phyloP scores from a whole-genome alignment of 192 early-diverging fungal genomes.

The Mortierella claussenii region DNA sequence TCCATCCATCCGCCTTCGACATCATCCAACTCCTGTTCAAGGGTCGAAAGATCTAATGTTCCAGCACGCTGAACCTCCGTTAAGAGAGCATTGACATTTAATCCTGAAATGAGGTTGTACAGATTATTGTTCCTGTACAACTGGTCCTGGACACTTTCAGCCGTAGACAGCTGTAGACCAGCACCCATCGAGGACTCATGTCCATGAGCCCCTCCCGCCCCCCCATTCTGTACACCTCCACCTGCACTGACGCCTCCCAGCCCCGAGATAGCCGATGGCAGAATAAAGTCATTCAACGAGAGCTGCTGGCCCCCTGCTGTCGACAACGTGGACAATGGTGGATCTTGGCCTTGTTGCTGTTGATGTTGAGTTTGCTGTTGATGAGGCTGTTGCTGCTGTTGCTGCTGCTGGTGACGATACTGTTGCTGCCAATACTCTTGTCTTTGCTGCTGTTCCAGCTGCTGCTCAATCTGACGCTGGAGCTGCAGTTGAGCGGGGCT shows the following conservation, averaged over 20 bases:
- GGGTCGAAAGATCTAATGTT: slow-evolving; percentile 36
- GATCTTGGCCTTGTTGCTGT: slow-evolving; percentile 21
- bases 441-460: slow-evolving; percentile 44
- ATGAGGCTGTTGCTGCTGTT: slow-evolving; percentile 23
- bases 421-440: slow-evolving; percentile 49
- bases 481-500: slow-evolving; percentile 46
- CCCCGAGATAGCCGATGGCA: slow-evolving; percentile 46
- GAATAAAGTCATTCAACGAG: slow-evolving; percentile 34
- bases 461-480: slow-evolving; percentile 51
- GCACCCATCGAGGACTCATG: not conserved
- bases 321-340: not conserved
- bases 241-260: slow-evolving; percentile 20
- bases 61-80: slow-evolving; percentile 49
- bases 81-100: slow-evolving; percentile 40
- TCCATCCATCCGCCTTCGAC: slow-evolving; percentile 53
- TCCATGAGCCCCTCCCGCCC: not conserved
- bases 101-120: slow-evolving; percentile 47
- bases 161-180: not conserved
- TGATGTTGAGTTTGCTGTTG: slow-evolving; percentile 29
- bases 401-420: slow-evolving; percentile 26
- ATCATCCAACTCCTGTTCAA: slow-evolving; percentile 49
- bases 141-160: slow-evolving; percentile 35
- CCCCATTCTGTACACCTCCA: not conserved
- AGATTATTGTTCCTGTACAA: slow-evolving; percentile 44
- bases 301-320: slow-evolving; percentile 38